Evolutionary conservation across 2,329 filamentous ascomycete species (phyloP).

Genomic region (Xylariaceae sp.): DNA sequence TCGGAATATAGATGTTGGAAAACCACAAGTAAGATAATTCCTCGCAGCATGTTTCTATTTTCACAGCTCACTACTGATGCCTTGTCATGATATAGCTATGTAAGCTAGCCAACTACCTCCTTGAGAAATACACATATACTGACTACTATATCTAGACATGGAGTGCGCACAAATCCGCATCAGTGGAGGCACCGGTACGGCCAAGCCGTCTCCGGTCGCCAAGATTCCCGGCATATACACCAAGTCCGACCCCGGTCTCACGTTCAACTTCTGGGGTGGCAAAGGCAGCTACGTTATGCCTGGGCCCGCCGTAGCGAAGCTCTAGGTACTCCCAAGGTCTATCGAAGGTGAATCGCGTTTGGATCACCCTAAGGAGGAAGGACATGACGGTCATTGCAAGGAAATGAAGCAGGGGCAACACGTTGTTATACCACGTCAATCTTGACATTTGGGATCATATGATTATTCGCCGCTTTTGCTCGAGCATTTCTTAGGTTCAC

Average conservation of each 20-base stretch:
- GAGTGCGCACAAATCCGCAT: constrained; percentile 38
- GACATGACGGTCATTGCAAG: no score
- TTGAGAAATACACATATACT: constrained; percentile 1
- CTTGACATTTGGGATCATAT: no score
- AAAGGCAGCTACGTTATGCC: constrained; percentile 37
- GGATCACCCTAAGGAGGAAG: no score
- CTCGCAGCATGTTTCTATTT: background rate
- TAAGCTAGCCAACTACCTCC: constrained; percentile 1
- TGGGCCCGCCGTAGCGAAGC: constrained; percentile 31
- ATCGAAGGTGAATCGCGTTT: no score
- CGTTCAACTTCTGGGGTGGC: constrained; percentile 38
- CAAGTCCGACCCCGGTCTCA: constrained; percentile 34
- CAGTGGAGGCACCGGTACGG: constrained; percentile 31
- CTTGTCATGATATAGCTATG: constrained; percentile 10
- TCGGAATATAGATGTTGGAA: constrained; percentile 36
- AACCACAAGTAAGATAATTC: constrained; percentile 36
- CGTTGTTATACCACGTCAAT: no score
- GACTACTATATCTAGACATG: constrained; percentile 27
- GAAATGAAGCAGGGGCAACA: no score
- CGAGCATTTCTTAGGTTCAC: no score
- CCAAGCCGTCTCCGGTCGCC: constrained; percentile 37
- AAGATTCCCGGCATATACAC: constrained; percentile 50
- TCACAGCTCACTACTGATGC: background rate
- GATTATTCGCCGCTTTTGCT: no score
- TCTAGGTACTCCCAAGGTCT: no score